A percentile compares a stretch with the other conserved stretches of the same genome.
These are phyloP conservation scores for Paecilomyces fulvus DNA, from an alignment of 2,329 filamentous ascomycete genomes.

Conservation along the genomic window DNA sequence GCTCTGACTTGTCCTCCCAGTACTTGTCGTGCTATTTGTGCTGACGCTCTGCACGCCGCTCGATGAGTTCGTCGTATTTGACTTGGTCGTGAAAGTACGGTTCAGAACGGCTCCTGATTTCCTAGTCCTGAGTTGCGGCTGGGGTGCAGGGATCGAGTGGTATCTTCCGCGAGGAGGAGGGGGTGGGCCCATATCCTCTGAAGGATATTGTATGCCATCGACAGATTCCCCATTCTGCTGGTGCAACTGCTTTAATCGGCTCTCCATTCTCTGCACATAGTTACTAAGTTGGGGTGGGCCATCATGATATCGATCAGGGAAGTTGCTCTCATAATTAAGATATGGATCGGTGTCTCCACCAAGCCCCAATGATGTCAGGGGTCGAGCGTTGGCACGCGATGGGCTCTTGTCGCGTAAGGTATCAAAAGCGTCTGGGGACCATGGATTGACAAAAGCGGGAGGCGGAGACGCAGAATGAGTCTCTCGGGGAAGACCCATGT, in stretches of 20 bases:
- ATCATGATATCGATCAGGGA: constrained; percentile 46
- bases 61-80: constrained; percentile 70
- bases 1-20: constrained; percentile 70
- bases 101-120: constrained; percentile 60
- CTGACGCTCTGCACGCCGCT: constrained; percentile 60
- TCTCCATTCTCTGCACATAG: constrained; percentile 90
- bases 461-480: constrained; percentile 45
- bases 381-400: constrained; percentile 39
- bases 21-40: constrained; percentile 59
- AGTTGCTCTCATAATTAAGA: constrained; percentile 35
- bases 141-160: constrained; percentile 34
- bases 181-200: constrained; percentile 44
- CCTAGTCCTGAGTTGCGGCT: constrained; percentile 29
- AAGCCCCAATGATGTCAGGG: constrained; percentile 69
- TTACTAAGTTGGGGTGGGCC: constrained; percentile 67
- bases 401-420: constrained; percentile 29
- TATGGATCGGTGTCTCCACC: constrained; percentile 41
- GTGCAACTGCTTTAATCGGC: constrained; percentile 64
- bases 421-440: constrained; percentile 85
- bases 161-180: constrained; percentile 46
- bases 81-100: constrained; percentile 82
- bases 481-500: constrained; percentile 61
- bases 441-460: constrained; percentile 54
- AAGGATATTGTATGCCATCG: constrained; percentile 45
- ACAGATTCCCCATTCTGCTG: constrained; percentile 32